Evolutionary conservation across 768 basidiomycete genomes (phyloP).

Genomic region (Boletus speciosus): DNA sequence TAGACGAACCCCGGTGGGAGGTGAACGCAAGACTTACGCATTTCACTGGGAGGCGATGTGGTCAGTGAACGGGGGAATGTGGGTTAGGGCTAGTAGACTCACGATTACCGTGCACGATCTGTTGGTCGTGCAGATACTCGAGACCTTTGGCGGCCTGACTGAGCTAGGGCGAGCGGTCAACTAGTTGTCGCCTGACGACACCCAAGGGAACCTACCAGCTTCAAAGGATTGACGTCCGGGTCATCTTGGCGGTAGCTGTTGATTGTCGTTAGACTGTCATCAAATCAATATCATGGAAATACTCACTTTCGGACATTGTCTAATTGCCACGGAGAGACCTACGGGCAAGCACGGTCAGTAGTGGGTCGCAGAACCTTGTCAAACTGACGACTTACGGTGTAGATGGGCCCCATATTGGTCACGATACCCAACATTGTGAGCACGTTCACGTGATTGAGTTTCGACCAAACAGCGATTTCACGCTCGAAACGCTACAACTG

Average conservation of each 20-base stretch:
- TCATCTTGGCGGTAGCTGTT: conserved; percentile 41
- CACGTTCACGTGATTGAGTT: conserved; percentile 45
- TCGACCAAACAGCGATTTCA: conserved; percentile 54
- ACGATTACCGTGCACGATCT: conserved; percentile 61
- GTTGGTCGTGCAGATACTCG: conserved; percentile 50
- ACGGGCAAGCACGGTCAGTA: background rate
- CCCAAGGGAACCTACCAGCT: conserved; percentile 34
- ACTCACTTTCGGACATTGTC: conserved; percentile 53
- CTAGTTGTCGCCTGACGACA: background rate
- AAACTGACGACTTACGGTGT: conserved; percentile 37
- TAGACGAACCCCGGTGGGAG: background rate
- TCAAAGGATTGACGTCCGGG: conserved; percentile 38
- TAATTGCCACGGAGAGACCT: conserved; percentile 65
- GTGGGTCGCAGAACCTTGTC: background rate
- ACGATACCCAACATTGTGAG: conserved; percentile 53
- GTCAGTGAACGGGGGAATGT: background rate
- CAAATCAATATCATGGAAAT: background rate
- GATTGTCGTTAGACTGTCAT: background rate
- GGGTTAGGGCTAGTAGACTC: conserved; percentile 23
- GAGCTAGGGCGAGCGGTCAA: conserved; percentile 34
- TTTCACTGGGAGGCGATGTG: conserved; percentile 42
- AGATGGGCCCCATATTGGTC: conserved; percentile 49
- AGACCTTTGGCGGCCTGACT: conserved; percentile 54
- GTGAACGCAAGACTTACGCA: conserved; percentile 41
- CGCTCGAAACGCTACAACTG: conserved; percentile 48